Base-by-base conservation (phyloP, 805 yeast genomes). In the Pichia cabralensis region DNA sequence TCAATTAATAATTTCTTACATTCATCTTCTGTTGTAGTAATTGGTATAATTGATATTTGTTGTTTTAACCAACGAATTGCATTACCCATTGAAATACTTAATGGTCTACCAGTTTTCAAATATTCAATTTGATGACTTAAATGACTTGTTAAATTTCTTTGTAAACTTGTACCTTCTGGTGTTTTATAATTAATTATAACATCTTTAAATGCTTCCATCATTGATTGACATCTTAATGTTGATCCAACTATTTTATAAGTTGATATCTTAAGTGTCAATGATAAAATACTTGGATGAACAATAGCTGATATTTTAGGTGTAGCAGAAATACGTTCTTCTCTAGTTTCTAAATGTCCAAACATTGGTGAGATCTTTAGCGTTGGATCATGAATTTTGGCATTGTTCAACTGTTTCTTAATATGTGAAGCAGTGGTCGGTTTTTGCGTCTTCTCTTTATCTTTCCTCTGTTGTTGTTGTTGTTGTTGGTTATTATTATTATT, bases 61-160 rank as follows among this genome's bases (percentile, higher is more conserved):
- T 89, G 97, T 52, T 92, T 92, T 43, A 92, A 68, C 96, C 96
- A 88, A 49, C 98, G 74, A 45, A 92, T 92, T 3, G 96, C 89
- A 61, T 88, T 92, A 35, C 98, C 98, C 98, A 92, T 92, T 1
- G 95, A 73, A 3, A 88, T 82, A 36, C 92, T 76, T 31, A 92
- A 66, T 1, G 97, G 96, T 43, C 98, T 74, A 3, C 96, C 88
- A 8, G 84, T 75, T 49, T 84, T 89, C 47, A 92, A 64, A 46
- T 81, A 84, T 54, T 89, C 98, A 44, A 92, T 92, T 60, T 92
- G 98, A 51, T 81, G 84, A 9, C 94, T 77, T 39, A 92, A 65
- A 55, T 86, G 89, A 22, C 80, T 76, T 0, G 96, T 85, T 49
- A 92, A 68, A 58, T 88, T 83, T 62, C 98, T 76, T 23, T 88